Conservation (phyloP, 169 alveolate genomes). For the Plasmodium reichenowi region DNA sequence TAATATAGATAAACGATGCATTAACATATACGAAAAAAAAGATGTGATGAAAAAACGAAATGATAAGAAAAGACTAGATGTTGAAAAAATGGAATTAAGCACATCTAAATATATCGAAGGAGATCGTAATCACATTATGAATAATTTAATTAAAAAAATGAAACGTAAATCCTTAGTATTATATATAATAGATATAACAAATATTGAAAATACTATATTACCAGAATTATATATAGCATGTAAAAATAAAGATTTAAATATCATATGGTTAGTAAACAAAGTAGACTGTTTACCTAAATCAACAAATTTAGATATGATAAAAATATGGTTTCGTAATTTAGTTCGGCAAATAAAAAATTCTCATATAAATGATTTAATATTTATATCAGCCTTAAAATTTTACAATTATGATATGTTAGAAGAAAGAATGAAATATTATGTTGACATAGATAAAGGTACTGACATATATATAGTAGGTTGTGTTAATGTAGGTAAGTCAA, state of each 20-base stretch:
- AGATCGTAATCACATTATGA: constrained; percentile 70
- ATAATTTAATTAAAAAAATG: constrained; percentile 77
- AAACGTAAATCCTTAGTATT: constrained; percentile 85
- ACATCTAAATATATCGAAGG: constrained; percentile 59
- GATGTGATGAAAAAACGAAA: constrained; percentile 70
- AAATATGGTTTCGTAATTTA: constrained; percentile 89
- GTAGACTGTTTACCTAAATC: constrained; percentile 88
- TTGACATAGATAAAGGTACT: constrained; percentile 78
- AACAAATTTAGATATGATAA: constrained; percentile 77
- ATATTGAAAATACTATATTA: constrained; percentile 88
- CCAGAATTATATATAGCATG: constrained; percentile 90
- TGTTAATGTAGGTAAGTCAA: constrained; percentile 90
- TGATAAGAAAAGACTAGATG: constrained; percentile 51
- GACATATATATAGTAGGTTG: constrained; percentile 88
- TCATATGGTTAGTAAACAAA: constrained; percentile 88
- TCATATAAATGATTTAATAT: constrained; percentile 85
- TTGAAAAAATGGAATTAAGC: constrained; percentile 66
- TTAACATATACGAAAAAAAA: constrained; percentile 58
- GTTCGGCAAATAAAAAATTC: constrained; percentile 89
- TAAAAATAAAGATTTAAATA: constrained; percentile 86
- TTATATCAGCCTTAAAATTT: constrained; percentile 81
- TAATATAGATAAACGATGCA: constrained; percentile 46
- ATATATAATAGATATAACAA: constrained; percentile 86
- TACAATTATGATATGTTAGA: constrained; percentile 83
- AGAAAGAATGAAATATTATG: constrained; percentile 80